A percentile compares a stretch with the other conserved stretches of the same genome.
Conservation (phyloP, 2,329 filamentous ascomycete species). For the Fusarium sublunatum region DNA sequence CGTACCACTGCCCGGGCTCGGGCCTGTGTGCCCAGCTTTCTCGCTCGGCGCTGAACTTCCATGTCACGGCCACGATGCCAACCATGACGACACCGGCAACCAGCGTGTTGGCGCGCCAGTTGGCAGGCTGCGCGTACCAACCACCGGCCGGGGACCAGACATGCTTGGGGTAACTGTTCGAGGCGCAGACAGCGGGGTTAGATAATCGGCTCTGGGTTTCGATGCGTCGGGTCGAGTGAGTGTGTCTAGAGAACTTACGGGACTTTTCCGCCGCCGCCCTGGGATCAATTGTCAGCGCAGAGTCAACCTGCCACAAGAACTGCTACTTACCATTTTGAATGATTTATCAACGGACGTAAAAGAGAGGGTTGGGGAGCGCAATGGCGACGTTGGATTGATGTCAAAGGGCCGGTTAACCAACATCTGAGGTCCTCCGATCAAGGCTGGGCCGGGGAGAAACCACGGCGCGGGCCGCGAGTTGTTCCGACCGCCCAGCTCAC, state of each 20-base stretch:
- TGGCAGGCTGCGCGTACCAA: slow-evolving; percentile 94
- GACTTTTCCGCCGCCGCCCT: slow-evolving; percentile 80
- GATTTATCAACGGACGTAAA: slow-evolving; percentile 51
- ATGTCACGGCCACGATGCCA: slow-evolving; percentile 75
- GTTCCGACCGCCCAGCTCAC: slow-evolving; percentile 48
- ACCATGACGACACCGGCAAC: slow-evolving; percentile 76
- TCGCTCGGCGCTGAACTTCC: slow-evolving; percentile 77
- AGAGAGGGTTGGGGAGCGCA: slow-evolving; percentile 44
- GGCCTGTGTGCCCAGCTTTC: slow-evolving; percentile 82
- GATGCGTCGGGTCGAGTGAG: slow-evolving; percentile 32
- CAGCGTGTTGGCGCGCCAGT: slow-evolving; percentile 94
- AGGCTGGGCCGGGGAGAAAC: slow-evolving; percentile 30
- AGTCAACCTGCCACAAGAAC: not conserved
- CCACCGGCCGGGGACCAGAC: slow-evolving; percentile 99
- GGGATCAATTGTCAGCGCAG: slow-evolving; percentile 54
- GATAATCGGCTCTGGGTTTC: slow-evolving; percentile 24
- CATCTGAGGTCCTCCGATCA: slow-evolving; percentile 29
- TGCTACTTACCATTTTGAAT: slow-evolving; percentile 67
- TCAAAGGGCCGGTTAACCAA: slow-evolving; percentile 28
- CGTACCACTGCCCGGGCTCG: slow-evolving; percentile 80
- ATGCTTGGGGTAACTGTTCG: slow-evolving; percentile 89
- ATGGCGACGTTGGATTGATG: slow-evolving; percentile 47
- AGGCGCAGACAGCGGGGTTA: slow-evolving; percentile 16
- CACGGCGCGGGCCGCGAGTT: slow-evolving; percentile 41
- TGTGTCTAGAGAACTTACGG: slow-evolving; percentile 58